Percentiles rank a stretch among this genome's conserved stretches.
Evolutionary conservation across 176 grass and related monocot species (phyloP).

Genomic region (Oryza officinalis): DNA sequence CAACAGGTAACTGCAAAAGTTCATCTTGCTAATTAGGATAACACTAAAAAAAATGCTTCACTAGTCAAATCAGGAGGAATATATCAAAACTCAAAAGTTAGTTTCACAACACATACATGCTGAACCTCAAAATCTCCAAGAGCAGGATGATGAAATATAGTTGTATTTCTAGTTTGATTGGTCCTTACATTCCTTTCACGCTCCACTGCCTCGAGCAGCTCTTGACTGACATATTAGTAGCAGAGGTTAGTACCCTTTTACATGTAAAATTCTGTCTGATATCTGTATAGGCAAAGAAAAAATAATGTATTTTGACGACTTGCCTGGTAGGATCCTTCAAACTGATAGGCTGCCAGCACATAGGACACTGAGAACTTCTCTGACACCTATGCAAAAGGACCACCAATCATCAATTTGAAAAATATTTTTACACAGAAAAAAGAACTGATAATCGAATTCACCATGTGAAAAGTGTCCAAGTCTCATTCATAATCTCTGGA

Average conservation of each 20-base stretch:
- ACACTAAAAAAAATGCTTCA: neutral
- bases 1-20: constrained; percentile 61
- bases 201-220: constrained; percentile 75
- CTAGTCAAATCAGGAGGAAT: neutral
- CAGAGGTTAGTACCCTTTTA: constrained; percentile 26
- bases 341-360: constrained; percentile 86
- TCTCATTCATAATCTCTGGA: neutral
- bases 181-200: constrained; percentile 68
- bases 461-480: constrained; percentile 14
- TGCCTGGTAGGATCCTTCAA: constrained; percentile 92
- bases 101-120: constrained; percentile 59
- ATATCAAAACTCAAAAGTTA: neutral
- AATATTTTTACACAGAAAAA: constrained; percentile 30
- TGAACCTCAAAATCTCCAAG: constrained; percentile 83
- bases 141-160: constrained; percentile 76
- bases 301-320: constrained; percentile 22
- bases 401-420: constrained; percentile 24
- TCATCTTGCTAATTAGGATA: constrained; percentile 18
- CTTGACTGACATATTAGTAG: constrained; percentile 61
- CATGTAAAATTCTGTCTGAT: constrained; percentile 5
- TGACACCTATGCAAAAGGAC: constrained; percentile 66
- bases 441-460: neutral
- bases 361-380: constrained; percentile 95
- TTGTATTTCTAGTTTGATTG: constrained; percentile 57
- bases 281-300: constrained; percentile 29